Conservation (phyloP, 192 early-diverging fungal genomes). For the Backusella westeae region DNA sequence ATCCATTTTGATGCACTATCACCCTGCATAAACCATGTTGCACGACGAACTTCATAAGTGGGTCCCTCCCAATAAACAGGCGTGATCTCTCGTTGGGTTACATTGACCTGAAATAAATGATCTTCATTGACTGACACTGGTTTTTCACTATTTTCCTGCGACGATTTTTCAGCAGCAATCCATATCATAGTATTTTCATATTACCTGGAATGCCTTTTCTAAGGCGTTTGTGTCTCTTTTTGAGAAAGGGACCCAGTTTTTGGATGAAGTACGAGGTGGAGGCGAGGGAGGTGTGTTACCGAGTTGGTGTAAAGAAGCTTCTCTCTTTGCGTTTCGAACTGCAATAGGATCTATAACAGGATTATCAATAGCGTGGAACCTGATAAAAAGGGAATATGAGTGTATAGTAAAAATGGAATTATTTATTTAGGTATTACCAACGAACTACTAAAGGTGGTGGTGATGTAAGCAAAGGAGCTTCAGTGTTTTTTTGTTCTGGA, state of each 20-base stretch:
- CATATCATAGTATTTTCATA: not conserved
- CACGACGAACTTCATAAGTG: slow-evolving; percentile 75
- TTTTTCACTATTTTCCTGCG: slow-evolving; percentile 17
- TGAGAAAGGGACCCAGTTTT: slow-evolving; percentile 51
- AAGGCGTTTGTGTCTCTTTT: slow-evolving; percentile 52
- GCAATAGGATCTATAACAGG: slow-evolving; percentile 29
- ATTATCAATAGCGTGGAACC: slow-evolving; percentile 52
- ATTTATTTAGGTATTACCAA: not conserved
- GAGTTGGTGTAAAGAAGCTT: slow-evolving; percentile 18
- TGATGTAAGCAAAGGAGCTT: not conserved
- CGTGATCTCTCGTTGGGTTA: slow-evolving; percentile 63
- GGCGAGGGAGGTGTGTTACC: slow-evolving; percentile 20
- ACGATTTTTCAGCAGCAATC: not conserved
- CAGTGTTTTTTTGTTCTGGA: not conserved
- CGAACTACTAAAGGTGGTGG: slow-evolving; percentile 10
- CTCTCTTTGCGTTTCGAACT: slow-evolving; percentile 20
- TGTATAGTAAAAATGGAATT: not conserved
- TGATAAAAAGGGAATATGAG: not conserved
- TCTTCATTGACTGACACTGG: slow-evolving; percentile 75
- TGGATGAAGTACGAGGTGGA: slow-evolving; percentile 34
- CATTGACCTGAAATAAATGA: slow-evolving; percentile 76
- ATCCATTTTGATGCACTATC: slow-evolving; percentile 59
- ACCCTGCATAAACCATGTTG: slow-evolving; percentile 76
- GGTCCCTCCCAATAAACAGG: slow-evolving; percentile 84
- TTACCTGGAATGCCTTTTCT: slow-evolving; percentile 48